Conservation (phyloP, 805 yeast genomes). For the Candida mattraensis region DNA sequence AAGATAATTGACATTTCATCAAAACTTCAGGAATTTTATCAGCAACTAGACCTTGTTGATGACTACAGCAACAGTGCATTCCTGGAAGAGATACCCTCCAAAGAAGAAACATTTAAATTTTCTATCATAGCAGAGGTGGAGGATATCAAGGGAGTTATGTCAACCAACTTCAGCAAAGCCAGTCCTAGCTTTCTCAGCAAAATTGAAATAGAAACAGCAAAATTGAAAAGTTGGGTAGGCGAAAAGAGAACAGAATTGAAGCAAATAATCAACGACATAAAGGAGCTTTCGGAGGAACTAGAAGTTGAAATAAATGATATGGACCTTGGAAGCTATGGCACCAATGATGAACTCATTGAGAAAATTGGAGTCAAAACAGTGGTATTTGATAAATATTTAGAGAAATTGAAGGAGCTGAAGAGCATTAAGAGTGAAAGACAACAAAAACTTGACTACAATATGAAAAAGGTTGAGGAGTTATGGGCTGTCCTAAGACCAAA, state of each 20-base stretch:
- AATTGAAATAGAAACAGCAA: constrained; percentile 31
- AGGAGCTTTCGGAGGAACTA: constrained; percentile 10
- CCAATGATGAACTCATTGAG: constrained; percentile 19
- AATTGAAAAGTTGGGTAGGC: constrained; percentile 26
- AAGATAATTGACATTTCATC: constrained; percentile 24
- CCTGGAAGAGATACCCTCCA: constrained; percentile 26
- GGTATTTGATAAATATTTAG: constrained; percentile 16
- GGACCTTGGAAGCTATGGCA: constrained; percentile 9
- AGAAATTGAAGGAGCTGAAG: constrained; percentile 22
- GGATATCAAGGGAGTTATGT: constrained; percentile 27
- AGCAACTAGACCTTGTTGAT: constrained; percentile 21
- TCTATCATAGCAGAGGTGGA: constrained; percentile 21
- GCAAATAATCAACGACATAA: constrained; percentile 7
- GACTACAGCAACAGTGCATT: constrained; percentile 20
- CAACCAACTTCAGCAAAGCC: constrained; percentile 28
- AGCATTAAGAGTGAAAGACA: constrained; percentile 39
- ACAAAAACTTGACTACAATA: constrained; percentile 34
- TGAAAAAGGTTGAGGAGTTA: constrained; percentile 36
- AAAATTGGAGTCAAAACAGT: constrained; percentile 26
- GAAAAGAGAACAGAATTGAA: constrained; percentile 22
- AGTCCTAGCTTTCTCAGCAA: constrained; percentile 26
- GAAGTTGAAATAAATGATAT: constrained; percentile 12
- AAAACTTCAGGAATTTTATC: constrained; percentile 26
- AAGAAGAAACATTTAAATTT: constrained; percentile 21
- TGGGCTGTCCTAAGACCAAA: constrained; percentile 46